Evolutionary conservation across 2,329 filamentous ascomycete species (phyloP), one percentile per base, ranked within the genome.

Genomic region (Xylariaceae sp.): DNA sequence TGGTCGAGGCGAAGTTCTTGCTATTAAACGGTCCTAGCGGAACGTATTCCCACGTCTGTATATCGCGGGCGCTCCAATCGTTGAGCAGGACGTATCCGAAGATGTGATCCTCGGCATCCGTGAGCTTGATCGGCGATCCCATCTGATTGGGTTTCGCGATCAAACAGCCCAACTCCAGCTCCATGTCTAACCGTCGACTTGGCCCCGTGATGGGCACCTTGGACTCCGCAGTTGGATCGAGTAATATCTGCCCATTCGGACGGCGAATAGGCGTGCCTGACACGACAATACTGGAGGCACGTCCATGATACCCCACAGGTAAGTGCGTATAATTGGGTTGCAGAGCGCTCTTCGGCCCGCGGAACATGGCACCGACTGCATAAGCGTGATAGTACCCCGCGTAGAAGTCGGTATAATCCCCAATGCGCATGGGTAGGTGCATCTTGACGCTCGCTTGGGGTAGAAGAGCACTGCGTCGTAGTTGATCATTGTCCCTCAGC

Each of bases 361-460:
- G 81, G 72, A 92, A 90, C 58, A 92, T 77, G 8, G 79, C 76
- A 3, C 87, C 88, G 12, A 86, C 79, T 55, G 64, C 60, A 72
- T 83, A 86, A 19, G 89, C 89, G 71, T 94, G 89, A 67, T 91
- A 86, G 60, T 86, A 74, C 11, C 89, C 89, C 7, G 86, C 88
- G 67, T 89, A 94, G 74, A 94, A 94, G 70, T 94, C 89, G 1
- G 88, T 89, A 69, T 92, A 94, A 69, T 92, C 88, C 30, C 87
- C 86, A 62, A 92, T 89, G 52, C 78, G 76, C 81, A 94, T 84
- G 2, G 89, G 89, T 6, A 92, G 66, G 65, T 91, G 86, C 66
- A 80, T 84, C 59, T 76, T 80, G 47, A 85, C 80, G 26, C 82
- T 73, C 3, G 76, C 73, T 47, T 84, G 77, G 0, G 78, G 80